phyloP scores from a whole-genome alignment of 257 asterid species.

The Jacaranda mimosifolia region DNA sequence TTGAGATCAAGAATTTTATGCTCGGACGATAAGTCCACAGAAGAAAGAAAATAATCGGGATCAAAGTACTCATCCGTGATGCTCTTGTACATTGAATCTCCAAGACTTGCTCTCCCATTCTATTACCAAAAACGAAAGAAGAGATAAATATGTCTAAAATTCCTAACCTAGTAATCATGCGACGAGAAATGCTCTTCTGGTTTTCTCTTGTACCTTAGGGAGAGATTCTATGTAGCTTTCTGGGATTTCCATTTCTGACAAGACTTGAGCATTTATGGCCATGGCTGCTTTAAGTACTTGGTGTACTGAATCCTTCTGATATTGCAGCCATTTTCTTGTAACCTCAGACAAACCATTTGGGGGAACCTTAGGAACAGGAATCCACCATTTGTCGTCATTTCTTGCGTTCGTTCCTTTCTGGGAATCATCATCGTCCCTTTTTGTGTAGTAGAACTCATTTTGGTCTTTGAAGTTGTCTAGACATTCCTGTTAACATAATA shows the following conservation, averaged over 20 bases:
- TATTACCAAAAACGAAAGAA: conserved; percentile 20
- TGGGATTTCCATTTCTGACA: conserved; percentile 82
- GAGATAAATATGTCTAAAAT: background rate
- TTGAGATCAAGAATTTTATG: conserved; percentile 89
- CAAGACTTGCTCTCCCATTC: conserved; percentile 93
- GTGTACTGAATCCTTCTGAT: conserved; percentile 82
- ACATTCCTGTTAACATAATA: conserved; percentile 66
- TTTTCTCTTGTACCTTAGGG: conserved; percentile 71
- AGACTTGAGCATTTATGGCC: conserved; percentile 84
- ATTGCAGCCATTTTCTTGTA: conserved; percentile 75
- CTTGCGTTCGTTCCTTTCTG: conserved; percentile 41
- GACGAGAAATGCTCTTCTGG: background rate
- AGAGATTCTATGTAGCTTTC: conserved; percentile 85
- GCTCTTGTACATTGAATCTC: conserved; percentile 81
- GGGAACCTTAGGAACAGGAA: conserved; percentile 87
- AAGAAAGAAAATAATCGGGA: conserved; percentile 68
- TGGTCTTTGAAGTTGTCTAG: conserved; percentile 83
- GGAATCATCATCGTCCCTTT: conserved; percentile 54
- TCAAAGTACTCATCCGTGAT: conserved; percentile 82
- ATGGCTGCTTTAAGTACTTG: conserved; percentile 94
- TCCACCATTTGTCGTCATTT: conserved; percentile 90
- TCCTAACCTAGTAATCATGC: background rate
- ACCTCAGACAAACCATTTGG: conserved; percentile 70
- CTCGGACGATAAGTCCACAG: conserved; percentile 74
- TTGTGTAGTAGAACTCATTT: conserved; percentile 66